Evolutionary conservation across 106 monocot genomes (phyloP).

Genomic region (Platanthera guangdongensis): DNA sequence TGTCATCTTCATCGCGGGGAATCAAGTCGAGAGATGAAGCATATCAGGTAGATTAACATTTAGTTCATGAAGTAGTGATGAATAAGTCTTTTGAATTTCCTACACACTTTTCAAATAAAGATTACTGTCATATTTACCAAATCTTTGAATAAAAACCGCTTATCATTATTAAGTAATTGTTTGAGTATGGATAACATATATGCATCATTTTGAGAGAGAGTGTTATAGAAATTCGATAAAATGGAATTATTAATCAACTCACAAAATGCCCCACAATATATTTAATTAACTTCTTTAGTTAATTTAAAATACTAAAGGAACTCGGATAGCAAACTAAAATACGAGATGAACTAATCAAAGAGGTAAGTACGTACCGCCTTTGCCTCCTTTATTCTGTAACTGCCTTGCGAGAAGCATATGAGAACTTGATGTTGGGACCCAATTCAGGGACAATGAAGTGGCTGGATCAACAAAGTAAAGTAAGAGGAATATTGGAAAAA

Average conservation of each 20-base stretch:
- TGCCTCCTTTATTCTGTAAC: slow-evolving; percentile 23
- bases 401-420: slow-evolving; percentile 21
- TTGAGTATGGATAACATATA: too few species aligned
- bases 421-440: slow-evolving; percentile 15
- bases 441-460: slow-evolving; percentile 26
- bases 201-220: too few species aligned
- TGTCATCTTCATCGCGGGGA: too few species aligned
- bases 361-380: slow-evolving; percentile 13
- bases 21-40: too few species aligned
- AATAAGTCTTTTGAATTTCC: too few species aligned
- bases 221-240: too few species aligned
- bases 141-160: too few species aligned
- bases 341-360: background rate
- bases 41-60: too few species aligned
- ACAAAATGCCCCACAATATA: background rate
- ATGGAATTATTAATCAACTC: background rate
- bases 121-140: too few species aligned
- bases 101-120: too few species aligned
- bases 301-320: background rate
- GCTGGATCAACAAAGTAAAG: slow-evolving; percentile 13
- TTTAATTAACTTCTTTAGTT: background rate
- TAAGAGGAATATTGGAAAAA: background rate
- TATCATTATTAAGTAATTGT: too few species aligned
- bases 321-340: background rate
- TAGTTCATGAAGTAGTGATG: too few species aligned